These are phyloP conservation scores for Blastocrithidia nonstop DNA, from an alignment of 208 protist genomes.

Conservation along the genomic window DNA sequence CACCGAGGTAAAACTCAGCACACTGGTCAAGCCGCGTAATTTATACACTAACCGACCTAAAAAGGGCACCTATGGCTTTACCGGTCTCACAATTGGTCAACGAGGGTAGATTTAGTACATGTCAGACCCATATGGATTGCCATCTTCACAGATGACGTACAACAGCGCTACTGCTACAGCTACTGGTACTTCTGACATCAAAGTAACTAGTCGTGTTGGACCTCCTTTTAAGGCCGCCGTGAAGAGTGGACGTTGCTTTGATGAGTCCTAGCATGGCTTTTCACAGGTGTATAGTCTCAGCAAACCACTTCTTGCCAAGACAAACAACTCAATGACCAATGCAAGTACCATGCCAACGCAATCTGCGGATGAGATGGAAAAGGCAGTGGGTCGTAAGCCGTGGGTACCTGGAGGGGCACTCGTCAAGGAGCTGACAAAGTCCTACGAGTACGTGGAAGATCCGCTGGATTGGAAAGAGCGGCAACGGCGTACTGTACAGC, in stretches of 20 bases:
- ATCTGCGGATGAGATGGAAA: not conserved
- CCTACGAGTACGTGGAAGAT: constrained; percentile 82
- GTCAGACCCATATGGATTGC: constrained; percentile 41
- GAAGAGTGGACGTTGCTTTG: constrained; percentile 48
- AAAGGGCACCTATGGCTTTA: constrained; percentile 80
- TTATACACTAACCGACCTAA: constrained; percentile 74
- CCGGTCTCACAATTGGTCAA: constrained; percentile 64
- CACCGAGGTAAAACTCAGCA: constrained; percentile 8
- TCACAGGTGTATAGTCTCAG: constrained; percentile 60
- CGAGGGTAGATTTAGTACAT: constrained; percentile 76
- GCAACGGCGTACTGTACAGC: constrained; percentile 26
- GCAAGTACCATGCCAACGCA: constrained; percentile 5
- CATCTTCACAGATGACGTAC: constrained; percentile 2
- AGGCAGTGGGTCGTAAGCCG: constrained; percentile 17
- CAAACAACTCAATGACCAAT: constrained; percentile 1
- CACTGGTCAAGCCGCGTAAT: constrained; percentile 26
- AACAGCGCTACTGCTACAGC: not conserved
- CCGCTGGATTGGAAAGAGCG: constrained; percentile 78
- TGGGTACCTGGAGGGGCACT: constrained; percentile 66
- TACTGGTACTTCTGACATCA: too few species aligned
- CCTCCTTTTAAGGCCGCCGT: constrained; percentile 51
- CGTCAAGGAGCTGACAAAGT: constrained; percentile 41
- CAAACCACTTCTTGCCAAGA: constrained; percentile 51
- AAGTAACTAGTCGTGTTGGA: constrained; percentile 10
- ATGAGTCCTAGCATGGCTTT: constrained; percentile 59